Evolutionary conservation across 1,284 basidiomycete species (phyloP).

Genomic region (Ceratobasidium sp.): DNA sequence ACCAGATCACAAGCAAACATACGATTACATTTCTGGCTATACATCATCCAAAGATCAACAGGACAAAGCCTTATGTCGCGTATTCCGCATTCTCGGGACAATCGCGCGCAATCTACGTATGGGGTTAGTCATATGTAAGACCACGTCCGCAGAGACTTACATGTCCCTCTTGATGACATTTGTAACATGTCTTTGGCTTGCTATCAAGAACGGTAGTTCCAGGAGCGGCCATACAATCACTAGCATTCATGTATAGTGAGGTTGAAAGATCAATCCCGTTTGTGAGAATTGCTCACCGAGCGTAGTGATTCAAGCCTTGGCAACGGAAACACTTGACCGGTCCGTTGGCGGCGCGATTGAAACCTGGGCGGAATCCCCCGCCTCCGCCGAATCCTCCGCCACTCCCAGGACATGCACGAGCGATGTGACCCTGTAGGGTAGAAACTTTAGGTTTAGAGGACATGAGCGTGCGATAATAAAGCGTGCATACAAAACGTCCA

Average conservation of each 20-base stretch:
- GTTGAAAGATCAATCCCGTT: not conserved
- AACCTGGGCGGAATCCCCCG: constrained; percentile 56
- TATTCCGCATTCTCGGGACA: constrained; percentile 73
- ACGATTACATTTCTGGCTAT: constrained; percentile 21
- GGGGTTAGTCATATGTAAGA: constrained; percentile 47
- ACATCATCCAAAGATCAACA: constrained; percentile 19
- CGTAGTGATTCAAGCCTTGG: constrained; percentile 85
- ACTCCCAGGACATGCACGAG: constrained; percentile 75
- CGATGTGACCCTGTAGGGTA: constrained; percentile 69
- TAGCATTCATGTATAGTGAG: constrained; percentile 53
- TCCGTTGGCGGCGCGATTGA: constrained; percentile 18
- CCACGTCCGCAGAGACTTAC: constrained; percentile 61
- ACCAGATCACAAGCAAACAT: not conserved
- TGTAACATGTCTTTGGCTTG: constrained; percentile 85
- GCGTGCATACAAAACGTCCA: constrained; percentile 69
- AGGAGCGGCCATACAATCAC: constrained; percentile 82
- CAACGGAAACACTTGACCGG: constrained; percentile 87
- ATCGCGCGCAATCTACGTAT: constrained; percentile 77
- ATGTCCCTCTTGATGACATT: constrained; percentile 87
- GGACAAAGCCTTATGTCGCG: constrained; percentile 11
- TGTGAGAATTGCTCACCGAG: constrained; percentile 64
- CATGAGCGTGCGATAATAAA: not conserved
- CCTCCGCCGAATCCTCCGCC: constrained; percentile 55
- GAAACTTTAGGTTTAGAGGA: not conserved
- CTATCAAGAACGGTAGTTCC: constrained; percentile 68